A percentile compares a stretch with the other conserved stretches of the same genome.
These are phyloP conservation scores for Xerocomellus intermedius DNA, from an alignment of 768 basidiomycete genomes.

Conservation along the genomic window DNA sequence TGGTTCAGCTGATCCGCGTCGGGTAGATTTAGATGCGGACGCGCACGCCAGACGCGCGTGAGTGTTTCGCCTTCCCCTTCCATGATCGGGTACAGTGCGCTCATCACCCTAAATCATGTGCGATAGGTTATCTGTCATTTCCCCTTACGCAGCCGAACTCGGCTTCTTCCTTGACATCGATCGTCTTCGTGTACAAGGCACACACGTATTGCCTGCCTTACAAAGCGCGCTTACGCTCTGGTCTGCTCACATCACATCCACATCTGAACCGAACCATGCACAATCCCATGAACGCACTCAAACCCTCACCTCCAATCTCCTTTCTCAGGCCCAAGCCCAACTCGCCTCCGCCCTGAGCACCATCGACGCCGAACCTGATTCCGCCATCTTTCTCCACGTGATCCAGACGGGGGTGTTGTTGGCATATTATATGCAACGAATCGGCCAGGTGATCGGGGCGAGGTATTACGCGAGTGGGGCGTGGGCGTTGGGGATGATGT, in stretches of 20 bases:
- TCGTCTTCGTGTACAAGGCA: slow-evolving; percentile 43
- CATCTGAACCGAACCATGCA: slow-evolving; percentile 36
- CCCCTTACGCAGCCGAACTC: slow-evolving; percentile 55
- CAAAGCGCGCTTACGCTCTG: slow-evolving; percentile 51
- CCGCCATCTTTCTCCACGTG: slow-evolving; percentile 46
- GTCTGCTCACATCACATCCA: slow-evolving; percentile 47
- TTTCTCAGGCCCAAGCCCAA: slow-evolving; percentile 48
- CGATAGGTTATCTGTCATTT: slow-evolving; percentile 37
- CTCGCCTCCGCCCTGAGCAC: slow-evolving; percentile 45
- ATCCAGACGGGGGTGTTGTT: slow-evolving; percentile 66
- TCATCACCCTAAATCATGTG: neutral
- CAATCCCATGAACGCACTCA: slow-evolving; percentile 14
- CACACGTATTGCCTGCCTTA: slow-evolving; percentile 47
- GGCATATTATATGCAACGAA: slow-evolving; percentile 61
- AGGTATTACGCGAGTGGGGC: slow-evolving; percentile 53
- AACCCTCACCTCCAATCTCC: slow-evolving; percentile 31
- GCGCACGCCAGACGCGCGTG: slow-evolving; percentile 10
- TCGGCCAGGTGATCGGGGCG: slow-evolving; percentile 58
- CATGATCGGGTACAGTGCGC: neutral
- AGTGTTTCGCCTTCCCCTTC: neutral
- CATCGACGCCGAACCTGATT: slow-evolving; percentile 30
- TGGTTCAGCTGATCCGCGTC: neutral
- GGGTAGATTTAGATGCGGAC: neutral
- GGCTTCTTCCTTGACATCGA: slow-evolving; percentile 63
- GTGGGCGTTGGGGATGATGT: slow-evolving; percentile 44